These are phyloP conservation scores for Talaromyces liani DNA, from an alignment of 495 filamentous ascomycete species.

Conservation along the genomic window DNA sequence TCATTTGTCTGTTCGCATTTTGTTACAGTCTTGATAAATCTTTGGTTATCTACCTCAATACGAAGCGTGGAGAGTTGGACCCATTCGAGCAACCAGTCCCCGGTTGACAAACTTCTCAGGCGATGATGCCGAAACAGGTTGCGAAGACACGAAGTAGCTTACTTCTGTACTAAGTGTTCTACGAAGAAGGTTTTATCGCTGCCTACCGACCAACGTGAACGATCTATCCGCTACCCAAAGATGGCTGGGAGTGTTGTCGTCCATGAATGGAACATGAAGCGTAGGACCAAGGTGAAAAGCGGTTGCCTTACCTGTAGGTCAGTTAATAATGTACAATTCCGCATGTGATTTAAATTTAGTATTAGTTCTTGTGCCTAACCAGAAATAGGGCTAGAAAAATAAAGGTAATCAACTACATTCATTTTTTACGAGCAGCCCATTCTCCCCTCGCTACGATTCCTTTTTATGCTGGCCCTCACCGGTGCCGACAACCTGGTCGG, in stretches of 20 bases:
- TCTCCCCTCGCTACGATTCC: not conserved
- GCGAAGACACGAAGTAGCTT: not conserved
- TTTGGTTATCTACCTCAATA: not conserved
- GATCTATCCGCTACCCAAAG: slow-evolving; percentile 7
- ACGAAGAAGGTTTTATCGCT: not conserved
- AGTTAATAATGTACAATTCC: slow-evolving; percentile 18
- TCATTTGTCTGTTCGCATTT: slow-evolving; percentile 25
- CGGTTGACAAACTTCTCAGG: not conserved
- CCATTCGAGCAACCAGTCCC: not conserved
- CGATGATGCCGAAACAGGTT: not conserved
- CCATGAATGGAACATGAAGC: slow-evolving; percentile 20
- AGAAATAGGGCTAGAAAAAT: slow-evolving; percentile 20
- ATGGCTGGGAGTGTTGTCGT: slow-evolving; percentile 21
- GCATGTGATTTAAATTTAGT: not conserved
- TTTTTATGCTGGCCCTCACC: not conserved
- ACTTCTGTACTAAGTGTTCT: not conserved
- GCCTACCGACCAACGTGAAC: slow-evolving; percentile 12
- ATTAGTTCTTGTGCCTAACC: slow-evolving; percentile 5
- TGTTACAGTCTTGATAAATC: slow-evolving; percentile 9
- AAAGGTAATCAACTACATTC: slow-evolving; percentile 26
- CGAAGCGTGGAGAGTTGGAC: not conserved
- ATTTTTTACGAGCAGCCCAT: slow-evolving; percentile 18
- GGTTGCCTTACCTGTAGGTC: slow-evolving; percentile 31
- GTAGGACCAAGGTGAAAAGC: slow-evolving; percentile 25
- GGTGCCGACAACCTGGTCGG: not conserved